Base-by-base conservation (phyloP, 768 basidiomycete species). In the Daedaleopsis nitida region DNA sequence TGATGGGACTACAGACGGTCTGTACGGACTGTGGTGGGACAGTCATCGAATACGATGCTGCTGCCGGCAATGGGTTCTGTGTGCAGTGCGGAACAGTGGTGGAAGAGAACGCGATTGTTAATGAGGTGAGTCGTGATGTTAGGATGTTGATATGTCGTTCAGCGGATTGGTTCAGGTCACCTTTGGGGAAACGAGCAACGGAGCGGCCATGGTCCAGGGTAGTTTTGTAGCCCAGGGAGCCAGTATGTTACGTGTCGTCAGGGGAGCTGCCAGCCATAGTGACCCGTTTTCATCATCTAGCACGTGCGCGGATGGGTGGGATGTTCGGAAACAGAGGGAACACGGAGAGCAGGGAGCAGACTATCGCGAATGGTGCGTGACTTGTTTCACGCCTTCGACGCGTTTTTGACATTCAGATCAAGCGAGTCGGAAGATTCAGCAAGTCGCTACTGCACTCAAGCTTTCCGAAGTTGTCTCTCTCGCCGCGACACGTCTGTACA, bases 171-270 rank as follows among this genome's bases (percentile, higher is more conserved):
- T 23, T 11, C 43, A 72, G 70, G 86, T 99, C 57, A 86, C 88
- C 1, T 99, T 99, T 67, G 94, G 94, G n/a, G 97, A 99, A 79
- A 91, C 91, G 5, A 84, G 89, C 12, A 83, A 84, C 32, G 97
- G 97, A 24, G 93, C 95, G 5, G 96, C 96, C 1, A 92, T 98
- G 81, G 96, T 97, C 1, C 91, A 96, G 69, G 97, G 97, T 2
- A 88, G 90, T 3, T 97, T 92, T 68, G 94, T 99, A 13, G 92
- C 85, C 0, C 89, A 92, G 68, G 92, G 93, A 58, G 87, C 95
- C 49, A 96, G 96, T 98, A 69, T 73, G 91, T 84, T 42, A 14
- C 53, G 19, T 19, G 8, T 57, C 1, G 2, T 10, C 34, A 13
- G 27, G 55, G 5, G 32, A 34, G 7, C 7, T 47, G 3, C 12